Conservation (phyloP, 306 rosid species). For the Fagus crenata region DNA sequence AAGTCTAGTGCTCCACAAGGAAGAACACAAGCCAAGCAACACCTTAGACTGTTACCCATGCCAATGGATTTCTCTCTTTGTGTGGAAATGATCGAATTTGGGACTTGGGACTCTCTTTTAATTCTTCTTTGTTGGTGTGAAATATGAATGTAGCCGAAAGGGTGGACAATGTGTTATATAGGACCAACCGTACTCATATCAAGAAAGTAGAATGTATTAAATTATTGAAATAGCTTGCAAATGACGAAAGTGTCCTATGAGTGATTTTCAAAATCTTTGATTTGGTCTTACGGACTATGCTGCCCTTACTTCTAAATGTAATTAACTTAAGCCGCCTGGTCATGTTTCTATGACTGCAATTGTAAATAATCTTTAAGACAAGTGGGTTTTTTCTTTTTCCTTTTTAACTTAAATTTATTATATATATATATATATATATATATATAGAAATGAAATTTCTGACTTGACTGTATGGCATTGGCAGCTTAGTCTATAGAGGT, state of each 20-base stretch:
- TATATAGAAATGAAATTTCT: not conserved
- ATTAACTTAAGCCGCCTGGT: constrained; percentile 47
- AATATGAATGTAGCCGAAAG: constrained; percentile 4
- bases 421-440: too few species aligned
- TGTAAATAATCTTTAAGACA: constrained; percentile 1
- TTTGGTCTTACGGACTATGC: constrained; percentile 24
- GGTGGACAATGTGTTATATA: constrained; percentile 41
- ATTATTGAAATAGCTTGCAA: constrained; percentile 23
- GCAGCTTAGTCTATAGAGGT: not conserved
- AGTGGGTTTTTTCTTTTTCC: not conserved
- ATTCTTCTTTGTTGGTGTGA: not conserved
- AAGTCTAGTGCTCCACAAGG: constrained; percentile 94
- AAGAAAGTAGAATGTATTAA: constrained; percentile 19
- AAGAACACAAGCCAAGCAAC: constrained; percentile 91
- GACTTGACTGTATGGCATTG: not conserved
- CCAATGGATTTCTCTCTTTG: constrained; percentile 5
- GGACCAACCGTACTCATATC: constrained; percentile 37
- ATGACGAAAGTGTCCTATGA: constrained; percentile 48
- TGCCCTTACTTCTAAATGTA: constrained; percentile 32
- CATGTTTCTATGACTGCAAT: constrained; percentile 8
- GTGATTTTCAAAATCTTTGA: constrained; percentile 15
- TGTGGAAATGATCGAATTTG: constrained; percentile 12
- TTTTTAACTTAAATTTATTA: not conserved
- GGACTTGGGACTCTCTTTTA: not conserved
- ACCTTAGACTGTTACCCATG: constrained; percentile 91